phyloP scores from a whole-genome alignment of 2,329 filamentous ascomycete genomes.

The Rutstroemia sp. region DNA sequence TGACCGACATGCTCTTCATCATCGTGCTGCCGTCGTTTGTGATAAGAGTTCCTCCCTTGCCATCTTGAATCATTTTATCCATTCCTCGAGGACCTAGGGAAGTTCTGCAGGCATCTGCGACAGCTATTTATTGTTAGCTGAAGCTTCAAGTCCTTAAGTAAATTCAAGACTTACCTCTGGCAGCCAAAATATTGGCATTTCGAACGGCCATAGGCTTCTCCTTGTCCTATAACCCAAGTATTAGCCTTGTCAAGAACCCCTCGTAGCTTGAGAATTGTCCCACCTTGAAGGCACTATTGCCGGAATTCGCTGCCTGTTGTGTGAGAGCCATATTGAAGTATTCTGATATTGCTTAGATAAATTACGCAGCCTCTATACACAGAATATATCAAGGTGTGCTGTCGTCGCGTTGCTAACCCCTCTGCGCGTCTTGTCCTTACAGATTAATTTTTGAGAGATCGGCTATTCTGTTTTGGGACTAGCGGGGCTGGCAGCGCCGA shows the following conservation, averaged over 20 bases:
- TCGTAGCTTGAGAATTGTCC: slow-evolving; percentile 19
- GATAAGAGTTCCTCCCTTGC: slow-evolving; percentile 82
- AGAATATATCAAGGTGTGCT: slow-evolving; percentile 6
- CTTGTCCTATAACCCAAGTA: slow-evolving; percentile 51
- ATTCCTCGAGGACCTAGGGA: slow-evolving; percentile 48
- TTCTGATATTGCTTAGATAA: slow-evolving; percentile 11
- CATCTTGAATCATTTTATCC: slow-evolving; percentile 59
- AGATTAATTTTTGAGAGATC: slow-evolving; percentile 7
- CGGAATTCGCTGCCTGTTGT: slow-evolving; percentile 34
- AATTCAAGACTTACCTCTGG: slow-evolving; percentile 60
- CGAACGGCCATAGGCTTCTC: slow-evolving; percentile 98
- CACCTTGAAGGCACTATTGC: slow-evolving; percentile 58
- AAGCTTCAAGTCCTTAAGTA: slow-evolving; percentile 13
- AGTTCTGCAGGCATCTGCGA: slow-evolving; percentile 95
- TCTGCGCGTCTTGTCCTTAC: slow-evolving; percentile 6
- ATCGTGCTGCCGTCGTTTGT: slow-evolving; percentile 99
- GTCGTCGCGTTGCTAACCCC: slow-evolving; percentile 12
- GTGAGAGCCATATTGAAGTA: slow-evolving; percentile 39
- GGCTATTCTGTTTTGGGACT: slow-evolving; percentile 9
- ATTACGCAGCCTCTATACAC: slow-evolving; percentile 3
- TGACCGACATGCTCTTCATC: slow-evolving; percentile 97
- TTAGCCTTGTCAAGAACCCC: slow-evolving; percentile 21
- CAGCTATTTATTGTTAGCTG: slow-evolving; percentile 49
- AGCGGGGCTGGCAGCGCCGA: slow-evolving; percentile 9
- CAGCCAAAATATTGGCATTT: slow-evolving; percentile 93